phyloP scores from a whole-genome alignment of 2,329 filamentous ascomycete genomes.

The Cladosporium sp. region DNA sequence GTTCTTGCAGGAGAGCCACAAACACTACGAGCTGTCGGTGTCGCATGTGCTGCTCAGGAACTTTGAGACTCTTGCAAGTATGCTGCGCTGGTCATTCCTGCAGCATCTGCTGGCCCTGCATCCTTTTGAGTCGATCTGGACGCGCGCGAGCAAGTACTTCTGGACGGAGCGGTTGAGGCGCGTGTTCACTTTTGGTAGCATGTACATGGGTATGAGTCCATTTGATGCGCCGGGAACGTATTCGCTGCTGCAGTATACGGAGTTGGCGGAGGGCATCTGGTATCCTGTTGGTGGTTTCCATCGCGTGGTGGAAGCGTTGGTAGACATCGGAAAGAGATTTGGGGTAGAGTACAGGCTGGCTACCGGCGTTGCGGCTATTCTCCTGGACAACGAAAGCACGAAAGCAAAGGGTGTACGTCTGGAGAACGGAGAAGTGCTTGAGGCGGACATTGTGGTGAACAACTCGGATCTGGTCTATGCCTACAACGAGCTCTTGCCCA shows the following conservation, averaged over 20 bases:
- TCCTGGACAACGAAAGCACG: slow-evolving; percentile 50
- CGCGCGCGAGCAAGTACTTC: slow-evolving; percentile 63
- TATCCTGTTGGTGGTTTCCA: slow-evolving; percentile 70
- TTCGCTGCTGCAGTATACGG: slow-evolving; percentile 69
- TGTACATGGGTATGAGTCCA: slow-evolving; percentile 80
- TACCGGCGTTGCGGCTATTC: slow-evolving; percentile 54
- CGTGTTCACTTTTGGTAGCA: slow-evolving; percentile 73
- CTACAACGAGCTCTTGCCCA: slow-evolving; percentile 65
- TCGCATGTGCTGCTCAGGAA: slow-evolving; percentile 64
- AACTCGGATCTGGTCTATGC: slow-evolving; percentile 73
- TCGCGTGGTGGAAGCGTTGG: slow-evolving; percentile 57
- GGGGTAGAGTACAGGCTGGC: slow-evolving; percentile 62
- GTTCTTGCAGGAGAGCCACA: slow-evolving; percentile 64
- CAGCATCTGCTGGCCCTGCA: slow-evolving; percentile 58
- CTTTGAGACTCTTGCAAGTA: slow-evolving; percentile 57
- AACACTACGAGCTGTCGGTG: slow-evolving; percentile 66
- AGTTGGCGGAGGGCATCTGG: slow-evolving; percentile 72
- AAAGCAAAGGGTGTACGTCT: slow-evolving; percentile 58
- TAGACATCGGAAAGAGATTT: slow-evolving; percentile 56
- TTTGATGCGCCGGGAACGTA: slow-evolving; percentile 74
- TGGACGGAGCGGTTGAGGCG: slow-evolving; percentile 63
- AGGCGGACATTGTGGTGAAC: slow-evolving; percentile 63
- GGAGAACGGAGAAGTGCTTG: slow-evolving; percentile 53
- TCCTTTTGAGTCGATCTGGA: slow-evolving; percentile 68
- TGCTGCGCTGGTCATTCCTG: slow-evolving; percentile 58